Evolutionary conservation across 495 filamentous ascomycete genomes (phyloP).

Genomic region (Penicillium chermesinum): DNA sequence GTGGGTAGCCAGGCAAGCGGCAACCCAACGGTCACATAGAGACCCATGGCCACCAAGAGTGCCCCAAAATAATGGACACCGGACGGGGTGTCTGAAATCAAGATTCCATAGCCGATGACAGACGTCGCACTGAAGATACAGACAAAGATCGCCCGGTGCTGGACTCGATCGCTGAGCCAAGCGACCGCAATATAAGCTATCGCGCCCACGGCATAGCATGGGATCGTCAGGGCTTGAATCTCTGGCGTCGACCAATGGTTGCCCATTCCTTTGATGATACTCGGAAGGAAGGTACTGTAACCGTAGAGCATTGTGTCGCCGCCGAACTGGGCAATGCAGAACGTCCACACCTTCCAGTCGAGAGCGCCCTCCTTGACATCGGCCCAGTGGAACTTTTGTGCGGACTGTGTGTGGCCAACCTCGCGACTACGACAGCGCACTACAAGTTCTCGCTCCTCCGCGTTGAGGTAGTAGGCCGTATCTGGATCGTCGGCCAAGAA

Average conservation of each 20-base stretch:
- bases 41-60: conserved; percentile 63
- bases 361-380: conserved; percentile 46
- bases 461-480: conserved; percentile 56
- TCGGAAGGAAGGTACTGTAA: conserved; percentile 71
- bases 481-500: conserved; percentile 61
- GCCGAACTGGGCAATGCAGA: conserved; percentile 63
- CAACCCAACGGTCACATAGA: conserved; percentile 66
- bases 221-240: conserved; percentile 72
- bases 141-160: conserved; percentile 57
- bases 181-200: conserved; percentile 60
- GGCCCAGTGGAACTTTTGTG: conserved; percentile 53
- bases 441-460: conserved; percentile 52
- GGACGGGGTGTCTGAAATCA: conserved; percentile 53
- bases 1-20: conserved; percentile 63
- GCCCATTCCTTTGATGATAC: conserved; percentile 67
- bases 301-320: conserved; percentile 72
- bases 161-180: conserved; percentile 54
- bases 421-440: conserved; percentile 41
- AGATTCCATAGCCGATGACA: conserved; percentile 63
- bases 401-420: conserved; percentile 55
- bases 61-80: conserved; percentile 70
- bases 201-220: conserved; percentile 67
- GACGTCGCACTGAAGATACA: conserved; percentile 53
- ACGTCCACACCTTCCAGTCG: conserved; percentile 65
- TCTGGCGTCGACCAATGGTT: conserved; percentile 55